A percentile compares a stretch with the other conserved stretches of the same genome.
Conservation (phyloP, 805 yeast species). For the Saccharomycopsis babjevae region DNA sequence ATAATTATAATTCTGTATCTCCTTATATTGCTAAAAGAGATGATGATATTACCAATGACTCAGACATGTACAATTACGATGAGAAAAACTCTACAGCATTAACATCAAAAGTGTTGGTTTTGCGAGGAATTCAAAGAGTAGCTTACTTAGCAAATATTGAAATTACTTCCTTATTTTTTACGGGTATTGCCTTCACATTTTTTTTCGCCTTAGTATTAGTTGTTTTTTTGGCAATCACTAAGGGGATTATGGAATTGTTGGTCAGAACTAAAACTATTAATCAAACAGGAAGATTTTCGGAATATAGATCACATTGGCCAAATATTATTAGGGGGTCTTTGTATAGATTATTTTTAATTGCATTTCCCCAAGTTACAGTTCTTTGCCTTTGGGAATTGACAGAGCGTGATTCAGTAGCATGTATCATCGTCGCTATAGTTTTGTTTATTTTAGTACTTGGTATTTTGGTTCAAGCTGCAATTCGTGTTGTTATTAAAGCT, state of each 20-base stretch:
- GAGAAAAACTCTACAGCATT: conserved; percentile 51
- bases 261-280: conserved; percentile 49
- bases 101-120: conserved; percentile 60
- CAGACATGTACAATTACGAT: conserved; percentile 52
- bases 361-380: conserved; percentile 79
- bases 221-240: conserved; percentile 49
- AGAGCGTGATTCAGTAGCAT: conserved; percentile 73
- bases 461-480: conserved; percentile 61
- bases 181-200: conserved; percentile 75
- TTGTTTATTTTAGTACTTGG: conserved; percentile 48
- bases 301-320: conserved; percentile 76
- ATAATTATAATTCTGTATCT: not conserved
- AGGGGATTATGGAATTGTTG: conserved; percentile 55
- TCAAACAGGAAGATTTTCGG: conserved; percentile 51
- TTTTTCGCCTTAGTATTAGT: conserved; percentile 60
- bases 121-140: conserved; percentile 90
- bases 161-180: conserved; percentile 74
- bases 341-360: conserved; percentile 71
- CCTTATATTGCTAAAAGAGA: conserved; percentile 13
- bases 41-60: conserved; percentile 30
- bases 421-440: conserved; percentile 68
- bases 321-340: conserved; percentile 80
- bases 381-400: conserved; percentile 87
- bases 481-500: conserved; percentile 67
- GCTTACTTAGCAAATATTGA: conserved; percentile 79